These are phyloP conservation scores for Urtica urens DNA, from an alignment of 306 rosid genomes.

Conservation along the genomic window DNA sequence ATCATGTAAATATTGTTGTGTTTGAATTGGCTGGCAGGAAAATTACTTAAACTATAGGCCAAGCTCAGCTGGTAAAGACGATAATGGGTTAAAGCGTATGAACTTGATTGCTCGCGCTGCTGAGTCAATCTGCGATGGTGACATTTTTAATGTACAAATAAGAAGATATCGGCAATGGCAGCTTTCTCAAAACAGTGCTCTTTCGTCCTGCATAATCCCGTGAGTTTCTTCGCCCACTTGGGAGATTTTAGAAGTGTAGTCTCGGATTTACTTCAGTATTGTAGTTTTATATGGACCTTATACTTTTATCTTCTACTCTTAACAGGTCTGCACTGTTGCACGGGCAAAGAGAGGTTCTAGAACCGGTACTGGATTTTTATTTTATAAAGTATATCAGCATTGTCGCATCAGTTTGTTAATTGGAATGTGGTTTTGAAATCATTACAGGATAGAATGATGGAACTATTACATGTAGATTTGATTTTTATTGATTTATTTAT, in stretches of 20 bases:
- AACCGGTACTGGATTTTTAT: slow-evolving; percentile 48
- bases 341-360: slow-evolving; percentile 74
- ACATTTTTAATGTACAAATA: slow-evolving; percentile 84
- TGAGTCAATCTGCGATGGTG: slow-evolving; percentile 89
- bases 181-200: slow-evolving; percentile 73
- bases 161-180: slow-evolving; percentile 96
- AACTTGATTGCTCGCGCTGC: slow-evolving; percentile 74
- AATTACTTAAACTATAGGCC: slow-evolving; percentile 84
- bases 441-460: too few relatives aligned
- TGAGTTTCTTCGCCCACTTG: slow-evolving; percentile 44
- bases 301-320: slow-evolving; percentile 12
- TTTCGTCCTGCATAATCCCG: slow-evolving; percentile 84
- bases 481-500: too few relatives aligned
- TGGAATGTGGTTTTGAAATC: too few relatives aligned
- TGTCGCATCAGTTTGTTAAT: too few relatives aligned
- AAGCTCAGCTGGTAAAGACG: slow-evolving; percentile 60
- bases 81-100: slow-evolving; percentile 71
- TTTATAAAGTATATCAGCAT: too few relatives aligned
- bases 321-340: slow-evolving; percentile 73
- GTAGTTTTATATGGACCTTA: slow-evolving; percentile 5
- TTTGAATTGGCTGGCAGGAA: slow-evolving; percentile 46
- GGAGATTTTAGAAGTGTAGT: too few relatives aligned
- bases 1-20: background rate
- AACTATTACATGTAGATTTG: too few relatives aligned
- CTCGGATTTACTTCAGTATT: slow-evolving; percentile 11